Evolutionary conservation across 805 yeast genomes (phyloP).

Genomic region (Priceomyces carsonii): DNA sequence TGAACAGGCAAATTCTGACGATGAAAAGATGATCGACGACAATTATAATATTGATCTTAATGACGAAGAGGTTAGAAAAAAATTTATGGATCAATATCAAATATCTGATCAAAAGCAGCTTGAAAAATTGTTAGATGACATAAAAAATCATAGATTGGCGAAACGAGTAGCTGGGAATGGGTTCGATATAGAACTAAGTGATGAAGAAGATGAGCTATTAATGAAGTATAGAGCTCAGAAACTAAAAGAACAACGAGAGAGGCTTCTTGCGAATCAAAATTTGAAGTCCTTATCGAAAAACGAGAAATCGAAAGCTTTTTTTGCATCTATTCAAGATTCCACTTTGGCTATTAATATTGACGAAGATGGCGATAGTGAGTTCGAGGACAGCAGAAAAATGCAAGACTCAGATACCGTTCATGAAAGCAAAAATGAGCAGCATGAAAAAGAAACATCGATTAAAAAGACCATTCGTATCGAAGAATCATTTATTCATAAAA

Average conservation of each 20-base stretch:
- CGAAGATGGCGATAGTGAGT: constrained; percentile 22
- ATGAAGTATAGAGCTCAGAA: constrained; percentile 46
- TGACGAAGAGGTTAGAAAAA: constrained; percentile 57
- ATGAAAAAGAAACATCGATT: constrained; percentile 21
- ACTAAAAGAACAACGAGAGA: constrained; percentile 47
- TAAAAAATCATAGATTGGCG: constrained; percentile 70
- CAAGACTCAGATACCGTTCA: constrained; percentile 10
- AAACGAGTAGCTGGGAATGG: constrained; percentile 54
- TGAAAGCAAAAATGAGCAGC: constrained; percentile 16
- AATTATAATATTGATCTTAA: constrained; percentile 55
- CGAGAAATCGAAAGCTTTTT: constrained; percentile 65
- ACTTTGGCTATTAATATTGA: constrained; percentile 25
- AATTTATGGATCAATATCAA: constrained; percentile 59
- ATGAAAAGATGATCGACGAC: constrained; percentile 78
- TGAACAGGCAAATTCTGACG: constrained; percentile 66
- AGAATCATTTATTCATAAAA: constrained; percentile 56
- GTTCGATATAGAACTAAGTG: constrained; percentile 65
- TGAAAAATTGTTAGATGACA: constrained; percentile 66
- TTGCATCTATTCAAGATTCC: constrained; percentile 59
- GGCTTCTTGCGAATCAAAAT: constrained; percentile 48
- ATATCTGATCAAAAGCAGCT: constrained; percentile 63
- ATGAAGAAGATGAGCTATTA: constrained; percentile 68
- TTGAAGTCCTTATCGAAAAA: constrained; percentile 46
- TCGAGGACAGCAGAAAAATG: constrained; percentile 15
- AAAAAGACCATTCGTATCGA: constrained; percentile 42